phyloP scores from a whole-genome alignment of 306 rosid genomes.

The Cucumis cinereus region DNA sequence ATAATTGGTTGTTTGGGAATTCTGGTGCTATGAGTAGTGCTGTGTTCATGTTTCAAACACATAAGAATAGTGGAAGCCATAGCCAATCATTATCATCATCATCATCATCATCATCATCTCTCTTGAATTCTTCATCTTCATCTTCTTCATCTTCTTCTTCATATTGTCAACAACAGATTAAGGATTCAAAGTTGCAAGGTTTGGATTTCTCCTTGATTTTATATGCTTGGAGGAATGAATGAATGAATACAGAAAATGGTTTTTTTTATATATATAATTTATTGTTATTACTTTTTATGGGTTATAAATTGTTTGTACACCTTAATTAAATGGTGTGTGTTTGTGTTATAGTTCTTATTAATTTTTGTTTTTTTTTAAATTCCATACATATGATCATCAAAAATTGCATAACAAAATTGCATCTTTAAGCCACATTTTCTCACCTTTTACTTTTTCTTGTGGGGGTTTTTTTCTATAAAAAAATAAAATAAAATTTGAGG shows the following conservation, averaged over 20 bases:
- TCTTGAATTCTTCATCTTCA: constrained; percentile 25
- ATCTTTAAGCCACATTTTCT: neutral
- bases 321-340: neutral
- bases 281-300: no score
- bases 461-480: no score
- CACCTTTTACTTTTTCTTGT: neutral
- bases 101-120: constrained; percentile 32
- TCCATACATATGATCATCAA: neutral
- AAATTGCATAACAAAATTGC: neutral
- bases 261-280: neutral
- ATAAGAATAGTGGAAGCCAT: constrained; percentile 29
- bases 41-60: constrained; percentile 80
- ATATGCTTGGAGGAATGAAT: constrained; percentile 85
- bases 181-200: constrained; percentile 42
- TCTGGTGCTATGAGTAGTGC: constrained; percentile 42
- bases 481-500: no score
- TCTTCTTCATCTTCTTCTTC: constrained; percentile 42
- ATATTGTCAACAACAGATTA: constrained; percentile 35
- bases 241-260: neutral
- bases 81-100: constrained; percentile 17
- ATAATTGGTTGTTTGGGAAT: constrained; percentile 79
- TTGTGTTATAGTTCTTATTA: neutral
- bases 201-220: constrained; percentile 67
- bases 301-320: neutral
- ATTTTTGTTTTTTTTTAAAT: neutral